These are phyloP conservation scores for Mycosphaerella sp. DNA, from an alignment of 2,329 filamentous ascomycete genomes.

Conservation along the genomic window DNA sequence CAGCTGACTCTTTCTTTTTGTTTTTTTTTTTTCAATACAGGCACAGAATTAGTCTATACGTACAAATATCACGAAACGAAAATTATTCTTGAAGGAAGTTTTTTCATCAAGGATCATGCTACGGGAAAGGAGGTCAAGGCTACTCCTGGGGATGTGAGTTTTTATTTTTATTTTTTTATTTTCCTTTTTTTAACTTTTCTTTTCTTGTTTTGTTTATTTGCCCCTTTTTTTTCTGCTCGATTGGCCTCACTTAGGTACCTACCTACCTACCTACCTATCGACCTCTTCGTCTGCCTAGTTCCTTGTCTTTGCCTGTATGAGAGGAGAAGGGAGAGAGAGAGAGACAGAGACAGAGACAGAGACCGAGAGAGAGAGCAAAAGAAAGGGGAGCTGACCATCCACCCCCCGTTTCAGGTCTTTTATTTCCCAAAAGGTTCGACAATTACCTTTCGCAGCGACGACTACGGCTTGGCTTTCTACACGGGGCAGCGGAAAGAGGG, in stretches of 20 bases:
- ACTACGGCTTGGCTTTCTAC: constrained; percentile 29
- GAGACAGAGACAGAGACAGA: no score
- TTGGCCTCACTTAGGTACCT: no score
- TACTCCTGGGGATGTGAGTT: constrained; percentile 52
- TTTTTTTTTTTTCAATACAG: constrained; percentile 1
- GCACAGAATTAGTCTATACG: constrained; percentile 60
- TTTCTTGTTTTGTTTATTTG: no score
- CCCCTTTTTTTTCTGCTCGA: no score
- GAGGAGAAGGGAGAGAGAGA: no score
- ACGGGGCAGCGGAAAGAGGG: constrained; percentile 26
- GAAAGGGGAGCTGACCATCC: no score
- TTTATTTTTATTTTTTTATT: background rate
- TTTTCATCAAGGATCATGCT: constrained; percentile 44
- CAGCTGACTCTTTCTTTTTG: no score
- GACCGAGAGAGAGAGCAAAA: no score
- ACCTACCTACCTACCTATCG: no score
- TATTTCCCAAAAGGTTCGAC: constrained; percentile 60
- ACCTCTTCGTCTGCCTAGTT: no score
- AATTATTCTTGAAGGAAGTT: constrained; percentile 62
- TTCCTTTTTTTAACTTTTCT: no score
- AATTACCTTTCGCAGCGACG: constrained; percentile 51
- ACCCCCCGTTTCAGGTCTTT: constrained; percentile 43
- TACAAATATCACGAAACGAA: constrained; percentile 70
- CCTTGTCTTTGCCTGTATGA: no score
- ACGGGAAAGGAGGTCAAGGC: constrained; percentile 49